Percentiles rank a stretch among this genome's conserved stretches.
phyloP scores from a whole-genome alignment of 2,329 filamentous ascomycete genomes.

The Scedosporium apiospermum region DNA sequence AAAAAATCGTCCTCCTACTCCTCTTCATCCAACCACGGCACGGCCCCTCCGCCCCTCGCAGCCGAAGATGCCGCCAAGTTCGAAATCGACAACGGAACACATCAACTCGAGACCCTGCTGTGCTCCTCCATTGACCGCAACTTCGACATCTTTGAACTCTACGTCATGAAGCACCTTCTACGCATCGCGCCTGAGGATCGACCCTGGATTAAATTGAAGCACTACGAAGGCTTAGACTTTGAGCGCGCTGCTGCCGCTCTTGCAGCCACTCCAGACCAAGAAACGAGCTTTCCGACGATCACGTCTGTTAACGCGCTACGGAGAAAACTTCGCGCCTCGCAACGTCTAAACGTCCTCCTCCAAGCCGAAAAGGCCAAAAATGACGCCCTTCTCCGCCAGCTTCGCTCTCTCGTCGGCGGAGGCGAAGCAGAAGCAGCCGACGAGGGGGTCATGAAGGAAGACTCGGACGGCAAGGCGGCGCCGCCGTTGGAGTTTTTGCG shows the following conservation, averaged over 20 bases:
- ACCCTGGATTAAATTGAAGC: slow-evolving; percentile 69
- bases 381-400: slow-evolving; percentile 54
- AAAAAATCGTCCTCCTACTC: slow-evolving; percentile 23
- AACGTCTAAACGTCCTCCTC: slow-evolving; percentile 61
- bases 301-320: slow-evolving; percentile 65
- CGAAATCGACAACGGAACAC: slow-evolving; percentile 83
- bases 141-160: slow-evolving; percentile 83
- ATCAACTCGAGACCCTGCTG: slow-evolving; percentile 74
- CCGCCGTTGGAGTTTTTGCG: slow-evolving; percentile 48
- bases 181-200: slow-evolving; percentile 59
- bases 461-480: slow-evolving; percentile 13
- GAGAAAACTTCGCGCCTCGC: slow-evolving; percentile 67
- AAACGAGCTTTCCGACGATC: slow-evolving; percentile 38
- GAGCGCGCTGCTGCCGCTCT: not conserved
- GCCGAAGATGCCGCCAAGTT: slow-evolving; percentile 31
- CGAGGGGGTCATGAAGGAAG: slow-evolving; percentile 12
- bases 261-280: slow-evolving; percentile 3
- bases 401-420: slow-evolving; percentile 34
- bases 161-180: slow-evolving; percentile 77
- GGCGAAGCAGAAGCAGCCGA: slow-evolving; percentile 10
- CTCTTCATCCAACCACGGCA: slow-evolving; percentile 10
- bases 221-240: slow-evolving; percentile 66
- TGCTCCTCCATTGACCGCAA: slow-evolving; percentile 76
- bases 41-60: slow-evolving; percentile 29
- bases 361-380: slow-evolving; percentile 63